Evolutionary conservation across 345 rosid genomes (phyloP), one percentile per base, ranked within the genome.

Genomic region (Pistacia vera): DNA sequence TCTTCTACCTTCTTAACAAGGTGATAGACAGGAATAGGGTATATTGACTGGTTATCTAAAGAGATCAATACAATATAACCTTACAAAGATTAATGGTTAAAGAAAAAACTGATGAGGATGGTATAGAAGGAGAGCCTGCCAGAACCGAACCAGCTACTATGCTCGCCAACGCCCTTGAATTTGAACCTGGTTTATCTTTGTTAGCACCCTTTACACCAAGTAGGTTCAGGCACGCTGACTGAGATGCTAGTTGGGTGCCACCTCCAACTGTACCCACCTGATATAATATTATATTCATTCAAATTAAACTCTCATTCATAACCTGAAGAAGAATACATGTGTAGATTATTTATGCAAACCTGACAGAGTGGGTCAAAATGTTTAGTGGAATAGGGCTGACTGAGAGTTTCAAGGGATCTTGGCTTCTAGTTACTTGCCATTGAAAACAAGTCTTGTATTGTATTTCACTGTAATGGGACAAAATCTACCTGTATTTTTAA

Each of bases 221-320:
- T 22, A 92, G 75, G 71, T 89, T 92, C 78, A 92, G 80, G 78
- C 95, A 92, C 0, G 95, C 97, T 61, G 95, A 85, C 70, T 92
- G 97, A 9, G 97, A 89, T 64, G 95, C 93, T 38, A 92, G 95
- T 38, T 89, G 95, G 44, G 97, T 92, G 58, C 97, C 97, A 48
- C 94, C 97, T 67, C 95, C 97, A 8, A 92, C 87, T 22, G 97
- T 92, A 44, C 97, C 97, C 58, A 92, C 95, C 97, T 92, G 78
- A 66, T 22, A 41, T 5, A 41, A 41, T 41, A 41, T 41, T 41
- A 41, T 41, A 41, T 6, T 41, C 46, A 41, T 41, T 41, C 46
- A 41, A 41, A 41, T 41, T 41, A 41, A 41, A 41, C 46, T 41
- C 46, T 41, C 46, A 41, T 41, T 30, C 33, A 30, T 30, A 30